Percentiles rank a stretch among this genome's conserved stretches.
phyloP scores from a whole-genome alignment of 495 filamentous ascomycete species.

The Penicillium daleae region DNA sequence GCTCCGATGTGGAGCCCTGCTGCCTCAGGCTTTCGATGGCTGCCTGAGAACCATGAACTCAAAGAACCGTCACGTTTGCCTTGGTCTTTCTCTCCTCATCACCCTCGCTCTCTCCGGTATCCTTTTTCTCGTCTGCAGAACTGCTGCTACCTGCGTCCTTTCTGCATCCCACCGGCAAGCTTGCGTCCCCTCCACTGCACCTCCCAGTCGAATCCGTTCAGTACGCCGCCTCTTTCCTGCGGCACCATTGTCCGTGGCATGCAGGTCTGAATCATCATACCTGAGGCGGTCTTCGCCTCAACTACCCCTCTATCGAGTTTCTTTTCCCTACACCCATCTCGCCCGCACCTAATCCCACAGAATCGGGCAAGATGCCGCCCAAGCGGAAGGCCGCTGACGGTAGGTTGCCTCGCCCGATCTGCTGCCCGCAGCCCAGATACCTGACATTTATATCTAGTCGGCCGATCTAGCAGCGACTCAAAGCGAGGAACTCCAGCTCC shows the following conservation, averaged over 20 bases:
- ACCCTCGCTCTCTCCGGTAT: neutral
- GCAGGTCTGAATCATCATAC: conserved; percentile 22
- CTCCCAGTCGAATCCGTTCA: neutral
- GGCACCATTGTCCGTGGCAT: conserved; percentile 27
- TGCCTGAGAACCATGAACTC: conserved; percentile 1
- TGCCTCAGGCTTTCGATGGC: conserved; percentile 32
- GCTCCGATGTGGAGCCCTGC: conserved; percentile 12
- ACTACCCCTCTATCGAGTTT: neutral
- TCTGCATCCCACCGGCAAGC: neutral
- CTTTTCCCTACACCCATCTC: neutral
- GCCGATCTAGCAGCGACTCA: conserved; percentile 60
- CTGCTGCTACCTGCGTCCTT: neutral
- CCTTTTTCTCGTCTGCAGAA: neutral
- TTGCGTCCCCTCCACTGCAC: neutral
- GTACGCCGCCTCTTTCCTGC: conserved; percentile 22
- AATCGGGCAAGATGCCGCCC: conserved; percentile 59
- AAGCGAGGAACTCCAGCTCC: conserved; percentile 71
- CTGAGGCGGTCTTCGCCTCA: conserved; percentile 26
- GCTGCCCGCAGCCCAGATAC: neutral
- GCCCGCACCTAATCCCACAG: neutral
- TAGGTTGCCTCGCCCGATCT: conserved; percentile 16
- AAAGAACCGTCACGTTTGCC: neutral
- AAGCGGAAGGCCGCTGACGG: conserved; percentile 77
- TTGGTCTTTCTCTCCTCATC: neutral
- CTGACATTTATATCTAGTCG: conserved; percentile 49